phyloP scores from a whole-genome alignment of 192 early-diverging fungal genomes.

The Allomyces javanicus region DNA sequence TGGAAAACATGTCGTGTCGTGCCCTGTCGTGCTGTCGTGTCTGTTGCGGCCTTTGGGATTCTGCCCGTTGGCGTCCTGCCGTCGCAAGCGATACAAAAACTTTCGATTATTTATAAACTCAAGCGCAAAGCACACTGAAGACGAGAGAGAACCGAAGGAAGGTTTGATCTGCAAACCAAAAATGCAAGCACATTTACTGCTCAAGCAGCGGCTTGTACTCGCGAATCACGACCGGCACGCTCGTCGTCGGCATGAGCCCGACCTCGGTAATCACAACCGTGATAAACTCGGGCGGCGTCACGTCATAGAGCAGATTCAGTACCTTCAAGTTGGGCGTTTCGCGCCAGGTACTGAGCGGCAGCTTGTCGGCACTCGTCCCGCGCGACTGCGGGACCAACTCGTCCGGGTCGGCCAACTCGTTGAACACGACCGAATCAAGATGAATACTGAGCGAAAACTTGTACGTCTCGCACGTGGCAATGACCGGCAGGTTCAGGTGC shows the following conservation, averaged over 20 bases:
- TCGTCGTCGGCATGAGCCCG: conserved; percentile 76
- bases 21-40: too few species aligned
- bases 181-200: neutral
- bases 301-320: conserved; percentile 80
- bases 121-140: too few species aligned
- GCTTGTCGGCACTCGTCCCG: conserved; percentile 10
- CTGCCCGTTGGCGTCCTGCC: too few species aligned
- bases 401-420: conserved; percentile 84
- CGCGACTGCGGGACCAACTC: conserved; percentile 39
- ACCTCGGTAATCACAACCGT: conserved; percentile 79
- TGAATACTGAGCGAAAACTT: conserved; percentile 85
- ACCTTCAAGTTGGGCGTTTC: conserved; percentile 53
- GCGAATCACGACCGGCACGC: conserved; percentile 51
- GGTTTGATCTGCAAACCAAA: too few species aligned
- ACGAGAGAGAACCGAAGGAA: too few species aligned
- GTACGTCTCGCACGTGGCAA: conserved; percentile 85
- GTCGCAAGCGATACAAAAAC: too few species aligned
- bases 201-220: conserved; percentile 17
- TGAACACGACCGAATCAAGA: conserved; percentile 89
- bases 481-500: conserved; percentile 77
- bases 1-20: too few species aligned
- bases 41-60: too few species aligned
- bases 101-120: too few species aligned
- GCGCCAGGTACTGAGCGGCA: conserved; percentile 49
- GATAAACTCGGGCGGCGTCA: conserved; percentile 85